Conservation (phyloP, 768 basidiomycete species). For the Mycena galericulata region DNA sequence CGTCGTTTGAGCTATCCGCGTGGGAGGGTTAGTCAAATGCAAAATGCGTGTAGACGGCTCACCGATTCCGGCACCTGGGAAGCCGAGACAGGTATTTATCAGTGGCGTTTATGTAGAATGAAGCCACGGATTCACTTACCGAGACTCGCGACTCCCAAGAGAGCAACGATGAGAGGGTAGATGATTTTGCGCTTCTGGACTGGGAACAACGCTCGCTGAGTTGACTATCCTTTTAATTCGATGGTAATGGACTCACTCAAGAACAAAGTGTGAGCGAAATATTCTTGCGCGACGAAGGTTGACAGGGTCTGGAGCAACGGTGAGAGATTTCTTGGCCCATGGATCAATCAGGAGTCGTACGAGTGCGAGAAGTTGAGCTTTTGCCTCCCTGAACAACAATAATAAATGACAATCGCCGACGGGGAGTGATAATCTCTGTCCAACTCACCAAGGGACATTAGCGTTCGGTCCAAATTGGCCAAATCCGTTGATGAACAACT, state of each 20-base stretch:
- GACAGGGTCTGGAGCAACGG: constrained; percentile 1
- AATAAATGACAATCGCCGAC: not conserved
- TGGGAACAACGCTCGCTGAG: not conserved
- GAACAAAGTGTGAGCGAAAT: constrained; percentile 1
- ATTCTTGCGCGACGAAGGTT: constrained; percentile 2
- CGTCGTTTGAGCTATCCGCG: constrained; percentile 2
- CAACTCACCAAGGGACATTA: not conserved
- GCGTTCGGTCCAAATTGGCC: not conserved
- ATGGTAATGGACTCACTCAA: not conserved
- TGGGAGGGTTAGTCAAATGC: not conserved
- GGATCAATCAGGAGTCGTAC: not conserved
- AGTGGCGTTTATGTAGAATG: not conserved
- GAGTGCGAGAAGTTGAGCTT: constrained; percentile 3
- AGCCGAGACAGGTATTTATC: not conserved
- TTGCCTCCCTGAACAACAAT: constrained; percentile 1
- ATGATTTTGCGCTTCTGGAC: constrained; percentile 5
- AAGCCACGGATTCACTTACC: not conserved
- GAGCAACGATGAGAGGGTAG: constrained; percentile 4
- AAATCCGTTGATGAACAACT: constrained; percentile 9
- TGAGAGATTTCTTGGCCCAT: not conserved
- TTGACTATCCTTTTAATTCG: not conserved
- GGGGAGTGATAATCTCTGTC: not conserved
- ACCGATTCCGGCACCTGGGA: constrained; percentile 7
- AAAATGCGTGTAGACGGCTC: not conserved
- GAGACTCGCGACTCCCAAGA: constrained; percentile 3